phyloP scores from a whole-genome alignment of 306 rosid species.

The Vigna angularis region DNA sequence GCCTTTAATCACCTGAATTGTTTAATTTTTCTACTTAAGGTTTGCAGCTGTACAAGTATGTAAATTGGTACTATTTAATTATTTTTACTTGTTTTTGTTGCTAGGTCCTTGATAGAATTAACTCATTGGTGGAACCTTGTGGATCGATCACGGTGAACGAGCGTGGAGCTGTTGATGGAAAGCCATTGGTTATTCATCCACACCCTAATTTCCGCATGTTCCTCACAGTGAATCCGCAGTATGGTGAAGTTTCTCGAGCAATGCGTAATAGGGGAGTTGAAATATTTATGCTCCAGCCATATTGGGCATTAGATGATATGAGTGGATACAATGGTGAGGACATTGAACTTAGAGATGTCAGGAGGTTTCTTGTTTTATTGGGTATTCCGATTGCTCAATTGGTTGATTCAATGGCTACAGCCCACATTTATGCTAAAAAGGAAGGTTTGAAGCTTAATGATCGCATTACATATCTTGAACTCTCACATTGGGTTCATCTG shows the following conservation, averaged over 20 bases:
- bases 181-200: slow-evolving; percentile 74
- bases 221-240: slow-evolving; percentile 84
- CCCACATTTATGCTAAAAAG: slow-evolving; percentile 77
- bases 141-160: slow-evolving; percentile 92
- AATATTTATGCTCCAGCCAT: slow-evolving; percentile 81
- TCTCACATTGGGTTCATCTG: slow-evolving; percentile 89
- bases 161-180: slow-evolving; percentile 87
- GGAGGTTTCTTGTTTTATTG: slow-evolving; percentile 68
- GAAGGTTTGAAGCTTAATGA: slow-evolving; percentile 61
- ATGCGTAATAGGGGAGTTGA: slow-evolving; percentile 99
- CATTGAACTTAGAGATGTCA: slow-evolving; percentile 64
- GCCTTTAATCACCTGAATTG: background rate
- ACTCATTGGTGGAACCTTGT: slow-evolving; percentile 86
- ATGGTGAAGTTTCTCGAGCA: slow-evolving; percentile 95
- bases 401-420: slow-evolving; percentile 74
- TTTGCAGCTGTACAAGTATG: background rate
- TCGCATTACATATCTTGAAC: slow-evolving; percentile 75
- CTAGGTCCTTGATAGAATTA: slow-evolving; percentile 96
- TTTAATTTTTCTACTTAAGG: background rate
- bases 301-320: slow-evolving; percentile 65
- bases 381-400: slow-evolving; percentile 72
- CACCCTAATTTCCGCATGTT: slow-evolving; percentile 91
- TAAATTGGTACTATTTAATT: background rate
- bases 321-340: slow-evolving; percentile 45
- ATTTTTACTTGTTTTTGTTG: slow-evolving; percentile 26